phyloP scores from a whole-genome alignment of 495 filamentous ascomycete species.

The Penicillium cinerascens region DNA sequence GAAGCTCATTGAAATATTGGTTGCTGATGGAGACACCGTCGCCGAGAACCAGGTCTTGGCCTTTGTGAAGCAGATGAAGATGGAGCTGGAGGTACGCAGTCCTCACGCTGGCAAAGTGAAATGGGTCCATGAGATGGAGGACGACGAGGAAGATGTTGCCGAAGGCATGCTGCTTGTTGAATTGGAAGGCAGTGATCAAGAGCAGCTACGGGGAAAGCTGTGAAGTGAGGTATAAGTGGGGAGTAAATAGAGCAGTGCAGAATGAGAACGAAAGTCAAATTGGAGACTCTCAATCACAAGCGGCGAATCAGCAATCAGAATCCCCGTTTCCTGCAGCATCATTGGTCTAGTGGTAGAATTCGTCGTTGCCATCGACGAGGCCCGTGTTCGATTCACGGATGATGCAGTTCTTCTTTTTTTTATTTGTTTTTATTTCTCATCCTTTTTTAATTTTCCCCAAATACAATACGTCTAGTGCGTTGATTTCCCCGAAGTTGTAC shows the following conservation, averaged over 20 bases:
- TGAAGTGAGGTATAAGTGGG: neutral
- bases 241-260: neutral
- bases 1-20: slow-evolving; percentile 55
- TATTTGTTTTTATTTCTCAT: neutral
- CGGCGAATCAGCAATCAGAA: neutral
- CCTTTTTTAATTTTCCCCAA: neutral
- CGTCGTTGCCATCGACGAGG: slow-evolving; percentile 58
- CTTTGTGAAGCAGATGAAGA: slow-evolving; percentile 66
- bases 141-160: slow-evolving; percentile 55
- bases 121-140: slow-evolving; percentile 56
- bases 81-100: slow-evolving; percentile 59
- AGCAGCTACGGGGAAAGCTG: slow-evolving; percentile 25
- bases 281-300: neutral
- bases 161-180: slow-evolving; percentile 55
- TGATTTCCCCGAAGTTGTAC: neutral
- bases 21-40: slow-evolving; percentile 51
- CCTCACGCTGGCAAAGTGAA: slow-evolving; percentile 44
- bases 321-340: slow-evolving; percentile 35
- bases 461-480: neutral
- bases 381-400: slow-evolving; percentile 58
- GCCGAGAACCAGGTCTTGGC: slow-evolving; percentile 54
- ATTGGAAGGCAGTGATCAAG: slow-evolving; percentile 33
- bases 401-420: slow-evolving; percentile 33
- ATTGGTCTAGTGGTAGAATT: slow-evolving; percentile 61
- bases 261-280: neutral